Conservation (phyloP, 345 rosid species). For the Excoecaria agallocha region DNA sequence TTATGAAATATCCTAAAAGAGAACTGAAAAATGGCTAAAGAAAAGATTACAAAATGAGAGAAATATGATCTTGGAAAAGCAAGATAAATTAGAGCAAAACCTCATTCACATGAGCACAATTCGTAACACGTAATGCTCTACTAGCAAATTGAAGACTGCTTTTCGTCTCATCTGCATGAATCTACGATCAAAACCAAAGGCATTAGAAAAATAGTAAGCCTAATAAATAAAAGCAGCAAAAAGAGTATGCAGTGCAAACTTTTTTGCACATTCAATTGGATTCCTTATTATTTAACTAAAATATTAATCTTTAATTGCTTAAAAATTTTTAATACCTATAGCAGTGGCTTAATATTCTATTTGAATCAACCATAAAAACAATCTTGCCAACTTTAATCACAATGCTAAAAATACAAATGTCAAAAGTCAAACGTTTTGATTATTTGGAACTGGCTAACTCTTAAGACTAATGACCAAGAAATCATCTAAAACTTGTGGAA, state of each 20-base stretch:
- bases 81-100: constrained; percentile 35
- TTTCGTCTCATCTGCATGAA: constrained; percentile 95
- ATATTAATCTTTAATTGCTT: neutral
- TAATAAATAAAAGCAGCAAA: neutral
- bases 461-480: too few species aligned
- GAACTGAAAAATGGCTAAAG: neutral
- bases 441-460: neutral
- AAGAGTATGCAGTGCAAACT: neutral
- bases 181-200: constrained; percentile 42
- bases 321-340: neutral
- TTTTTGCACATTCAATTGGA: neutral
- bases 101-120: constrained; percentile 95
- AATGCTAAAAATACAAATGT: neutral
- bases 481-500: too few species aligned
- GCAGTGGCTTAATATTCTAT: neutral
- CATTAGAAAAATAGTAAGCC: neutral
- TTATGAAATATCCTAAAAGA: constrained; percentile 15
- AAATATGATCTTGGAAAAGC: neutral
- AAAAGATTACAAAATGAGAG: neutral
- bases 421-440: neutral
- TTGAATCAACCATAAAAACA: neutral
- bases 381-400: neutral
- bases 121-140: constrained; percentile 87
- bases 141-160: constrained; percentile 97
- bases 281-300: neutral